Conservation (phyloP, 2,329 filamentous ascomycete species). For the Zasmidium angulare region DNA sequence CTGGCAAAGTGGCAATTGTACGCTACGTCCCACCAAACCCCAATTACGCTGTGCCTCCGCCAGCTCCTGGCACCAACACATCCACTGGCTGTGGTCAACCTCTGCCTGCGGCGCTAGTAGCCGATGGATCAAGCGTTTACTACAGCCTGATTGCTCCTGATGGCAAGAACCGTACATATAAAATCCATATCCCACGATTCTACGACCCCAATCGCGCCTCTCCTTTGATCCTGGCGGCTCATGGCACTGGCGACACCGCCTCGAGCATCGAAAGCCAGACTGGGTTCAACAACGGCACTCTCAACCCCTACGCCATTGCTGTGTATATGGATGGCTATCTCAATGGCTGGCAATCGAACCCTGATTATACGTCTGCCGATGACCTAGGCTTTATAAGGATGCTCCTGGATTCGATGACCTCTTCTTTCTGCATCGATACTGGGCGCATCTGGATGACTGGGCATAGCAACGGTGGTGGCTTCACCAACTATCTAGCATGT, state of each 20-base stretch:
- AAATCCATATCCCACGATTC: conserved; percentile 38
- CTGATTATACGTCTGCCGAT: conserved; percentile 23
- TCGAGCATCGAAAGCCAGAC: conserved; percentile 42
- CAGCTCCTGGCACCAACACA: conserved; percentile 4
- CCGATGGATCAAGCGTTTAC: background rate
- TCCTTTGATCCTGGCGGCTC: conserved; percentile 47
- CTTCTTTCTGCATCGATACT: conserved; percentile 47
- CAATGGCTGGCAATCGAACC: conserved; percentile 32
- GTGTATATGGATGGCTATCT: conserved; percentile 49
- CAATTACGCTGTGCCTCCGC: background rate
- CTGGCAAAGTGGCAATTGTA: background rate
- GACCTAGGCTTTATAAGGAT: conserved; percentile 46
- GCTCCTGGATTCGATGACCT: conserved; percentile 40
- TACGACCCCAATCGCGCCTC: conserved; percentile 40
- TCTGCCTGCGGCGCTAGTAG: background rate
- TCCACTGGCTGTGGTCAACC: conserved; percentile 7
- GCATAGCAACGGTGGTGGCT: conserved; percentile 57
- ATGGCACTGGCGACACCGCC: conserved; percentile 41
- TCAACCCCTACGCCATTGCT: conserved; percentile 45
- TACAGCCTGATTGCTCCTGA: conserved; percentile 6
- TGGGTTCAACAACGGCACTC: conserved; percentile 42
- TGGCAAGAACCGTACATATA: conserved; percentile 37
- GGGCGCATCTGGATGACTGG: conserved; percentile 47
- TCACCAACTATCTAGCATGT: conserved; percentile 50
- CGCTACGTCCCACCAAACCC: background rate